A percentile compares a stretch with the other conserved stretches of the same genome.
Evolutionary conservation across 345 rosid genomes (phyloP).

Genomic region (Eucalyptus microcorys): DNA sequence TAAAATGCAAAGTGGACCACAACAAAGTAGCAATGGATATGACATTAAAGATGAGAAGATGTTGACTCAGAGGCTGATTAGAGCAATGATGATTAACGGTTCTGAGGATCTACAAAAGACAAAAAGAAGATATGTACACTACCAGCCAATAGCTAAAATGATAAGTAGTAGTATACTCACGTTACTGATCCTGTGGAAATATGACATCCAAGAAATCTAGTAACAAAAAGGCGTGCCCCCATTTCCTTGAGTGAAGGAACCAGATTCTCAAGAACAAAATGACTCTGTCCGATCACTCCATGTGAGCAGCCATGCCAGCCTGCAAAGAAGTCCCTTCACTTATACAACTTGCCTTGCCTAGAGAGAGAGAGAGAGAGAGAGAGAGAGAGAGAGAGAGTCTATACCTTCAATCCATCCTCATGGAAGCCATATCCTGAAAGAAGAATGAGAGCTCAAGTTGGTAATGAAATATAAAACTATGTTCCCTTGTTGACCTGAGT

Average conservation of each 20-base stretch:
- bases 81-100: neutral
- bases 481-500: neutral
- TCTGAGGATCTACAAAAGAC: neutral
- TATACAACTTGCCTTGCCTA: neutral
- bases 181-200: conserved; percentile 52
- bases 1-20: too few relatives aligned
- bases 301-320: conserved; percentile 71
- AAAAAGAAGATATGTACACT: neutral
- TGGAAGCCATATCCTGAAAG: conserved; percentile 91
- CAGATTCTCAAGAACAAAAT: conserved; percentile 49
- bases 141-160: neutral
- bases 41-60: too few relatives aligned
- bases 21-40: too few relatives aligned
- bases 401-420: conserved; percentile 87
- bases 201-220: conserved; percentile 58
- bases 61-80: too few relatives aligned
- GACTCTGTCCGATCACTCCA: conserved; percentile 42
- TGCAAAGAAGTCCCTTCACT: conserved; percentile 3
- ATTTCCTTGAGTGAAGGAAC: conserved; percentile 63
- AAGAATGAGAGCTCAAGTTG: neutral
- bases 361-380: neutral
- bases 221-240: conserved; percentile 62
- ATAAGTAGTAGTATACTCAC: conserved; percentile 33
- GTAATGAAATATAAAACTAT: neutral
- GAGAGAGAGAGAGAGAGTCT: neutral